Evolutionary conservation across 441 rosid species (phyloP).

Genomic region (Codiaeum variegatum): DNA sequence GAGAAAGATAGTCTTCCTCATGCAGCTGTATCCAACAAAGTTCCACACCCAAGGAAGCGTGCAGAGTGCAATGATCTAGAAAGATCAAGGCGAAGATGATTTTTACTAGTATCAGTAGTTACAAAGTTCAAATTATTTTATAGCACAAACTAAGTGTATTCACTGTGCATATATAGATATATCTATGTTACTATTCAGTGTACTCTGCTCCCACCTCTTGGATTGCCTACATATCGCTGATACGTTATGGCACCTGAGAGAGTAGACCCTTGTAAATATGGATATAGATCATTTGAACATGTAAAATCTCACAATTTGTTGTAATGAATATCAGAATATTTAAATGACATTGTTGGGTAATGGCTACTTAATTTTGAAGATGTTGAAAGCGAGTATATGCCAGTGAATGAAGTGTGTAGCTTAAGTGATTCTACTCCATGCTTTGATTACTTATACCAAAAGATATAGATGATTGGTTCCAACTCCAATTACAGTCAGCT

Average conservation of each 20-base stretch:
- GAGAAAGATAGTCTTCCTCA: constrained; percentile 34
- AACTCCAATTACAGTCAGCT: not conserved
- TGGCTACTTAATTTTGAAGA: not conserved
- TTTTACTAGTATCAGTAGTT: constrained; percentile 3
- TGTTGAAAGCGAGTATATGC: not conserved
- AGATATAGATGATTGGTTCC: not conserved
- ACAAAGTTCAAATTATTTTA: constrained; percentile 19
- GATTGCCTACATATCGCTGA: constrained; percentile 2
- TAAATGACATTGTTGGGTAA: not conserved
- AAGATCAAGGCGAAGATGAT: constrained; percentile 41
- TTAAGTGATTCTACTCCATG: not conserved
- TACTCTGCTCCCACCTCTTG: not conserved
- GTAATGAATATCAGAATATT: not conserved
- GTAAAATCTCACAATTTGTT: constrained; percentile 9
- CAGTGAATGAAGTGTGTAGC: not conserved
- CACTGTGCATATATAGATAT: constrained; percentile 32
- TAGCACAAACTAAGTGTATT: constrained; percentile 19
- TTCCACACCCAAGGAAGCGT: constrained; percentile 31
- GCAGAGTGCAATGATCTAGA: constrained; percentile 23
- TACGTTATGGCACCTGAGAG: constrained; percentile 15
- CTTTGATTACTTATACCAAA: not conserved
- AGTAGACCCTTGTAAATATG: constrained; percentile 32
- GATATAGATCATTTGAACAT: constrained; percentile 18
- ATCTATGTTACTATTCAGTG: not conserved
- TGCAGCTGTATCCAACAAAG: constrained; percentile 19